Evolutionary conservation across 2,329 filamentous ascomycete species (phyloP), one percentile per base, ranked within the genome.

Genomic region (Rutstroemia sp.): DNA sequence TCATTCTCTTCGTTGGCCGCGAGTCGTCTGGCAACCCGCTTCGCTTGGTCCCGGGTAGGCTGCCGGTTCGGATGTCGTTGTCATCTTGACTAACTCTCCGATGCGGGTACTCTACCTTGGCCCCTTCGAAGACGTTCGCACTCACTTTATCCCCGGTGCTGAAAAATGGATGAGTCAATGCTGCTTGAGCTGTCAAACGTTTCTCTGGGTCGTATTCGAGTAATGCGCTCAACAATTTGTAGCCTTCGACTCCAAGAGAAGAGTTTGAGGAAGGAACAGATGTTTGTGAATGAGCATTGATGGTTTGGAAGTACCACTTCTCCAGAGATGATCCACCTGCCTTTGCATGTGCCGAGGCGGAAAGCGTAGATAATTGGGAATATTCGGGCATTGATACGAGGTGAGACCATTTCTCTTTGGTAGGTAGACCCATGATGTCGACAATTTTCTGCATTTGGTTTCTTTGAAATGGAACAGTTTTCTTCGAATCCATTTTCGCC

Each of bases 381-480:
- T 88, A 95, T 72, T 99, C 94, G 0, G 90, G 91, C 87, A 96
- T 95, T 40, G 86, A 82, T 1, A 83, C 76, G 2, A 99, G 75
- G 27, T 92, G 78, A 0, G 92, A 89, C 94, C 94, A 99, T 25
- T 84, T 82, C 50, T 95, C 89, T 66, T 92, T 92, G 6, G 82
- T 89, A 0, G 94, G 94, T 62, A 96, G 75, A 30, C 94, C 94
- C 76, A 99, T 86, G 60, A 99, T 91, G 68, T 99, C 94, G 39
- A 96, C 89, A 65, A 99, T 99, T 73, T 96, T 96, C 68, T 94
- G 90, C 92, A 99, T 97, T 74, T 99, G 94, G 67, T 96, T 96
- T 14, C 92, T 83, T 72, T 99, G 94, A 65, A 99, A 99, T 0
- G 94, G 94, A 0, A 97, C 92, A 0, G 89, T 94, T 74, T 97